Evolutionary conservation across 768 basidiomycete species (phyloP).

Genomic region (Tulasnella sp.): DNA sequence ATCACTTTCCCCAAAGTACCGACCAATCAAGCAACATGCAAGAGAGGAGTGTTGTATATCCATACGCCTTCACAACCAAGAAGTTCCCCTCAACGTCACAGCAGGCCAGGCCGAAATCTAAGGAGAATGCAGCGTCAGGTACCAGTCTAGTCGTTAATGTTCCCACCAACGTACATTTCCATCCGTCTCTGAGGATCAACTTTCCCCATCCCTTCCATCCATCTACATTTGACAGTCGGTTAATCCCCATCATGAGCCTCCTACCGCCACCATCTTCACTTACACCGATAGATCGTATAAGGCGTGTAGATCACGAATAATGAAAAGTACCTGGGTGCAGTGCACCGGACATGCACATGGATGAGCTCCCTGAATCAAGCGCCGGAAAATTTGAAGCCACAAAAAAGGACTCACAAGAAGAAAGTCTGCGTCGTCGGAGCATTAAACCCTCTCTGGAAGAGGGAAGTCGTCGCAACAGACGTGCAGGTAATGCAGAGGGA

Average conservation of each 20-base stretch:
- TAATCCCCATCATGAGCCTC: not conserved
- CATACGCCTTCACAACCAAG: conserved; percentile 74
- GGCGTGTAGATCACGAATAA: conserved; percentile 72
- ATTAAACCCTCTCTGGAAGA: conserved; percentile 59
- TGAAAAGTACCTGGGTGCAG: conserved; percentile 59
- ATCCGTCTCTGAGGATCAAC: conserved; percentile 65
- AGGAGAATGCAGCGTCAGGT: not conserved
- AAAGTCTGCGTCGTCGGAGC: conserved; percentile 75
- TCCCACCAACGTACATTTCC: conserved; percentile 59
- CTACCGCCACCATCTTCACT: conserved; percentile 26
- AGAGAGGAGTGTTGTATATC: conserved; percentile 79
- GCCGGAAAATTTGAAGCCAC: not conserved
- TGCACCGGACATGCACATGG: not conserved
- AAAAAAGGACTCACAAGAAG: conserved; percentile 54
- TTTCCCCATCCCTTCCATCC: conserved; percentile 79
- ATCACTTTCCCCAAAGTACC: conserved; percentile 24
- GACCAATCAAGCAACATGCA: conserved; percentile 90
- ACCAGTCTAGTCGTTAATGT: not conserved
- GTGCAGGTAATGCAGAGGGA: conserved; percentile 86
- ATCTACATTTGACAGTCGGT: conserved; percentile 38
- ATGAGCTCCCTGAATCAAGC: not conserved
- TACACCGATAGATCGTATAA: conserved; percentile 83
- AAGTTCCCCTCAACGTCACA: conserved; percentile 88
- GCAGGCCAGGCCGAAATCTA: conserved; percentile 69
- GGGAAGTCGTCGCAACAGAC: conserved; percentile 76